Conservation (phyloP, 2,329 filamentous ascomycete genomes). For the Sordariomycetes sp. region DNA sequence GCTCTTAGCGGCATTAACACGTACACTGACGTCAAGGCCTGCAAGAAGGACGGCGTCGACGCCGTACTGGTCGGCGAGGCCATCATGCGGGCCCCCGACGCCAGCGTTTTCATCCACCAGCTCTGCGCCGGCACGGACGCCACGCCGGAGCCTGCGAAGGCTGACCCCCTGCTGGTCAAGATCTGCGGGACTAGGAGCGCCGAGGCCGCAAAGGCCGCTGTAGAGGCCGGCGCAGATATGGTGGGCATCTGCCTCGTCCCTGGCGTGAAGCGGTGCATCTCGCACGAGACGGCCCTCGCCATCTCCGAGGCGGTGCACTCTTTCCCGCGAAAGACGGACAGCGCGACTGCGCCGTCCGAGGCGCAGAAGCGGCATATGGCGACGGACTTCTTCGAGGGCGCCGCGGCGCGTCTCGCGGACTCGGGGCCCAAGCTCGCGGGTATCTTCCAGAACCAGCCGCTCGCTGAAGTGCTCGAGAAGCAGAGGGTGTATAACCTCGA, state of each 20-base stretch:
- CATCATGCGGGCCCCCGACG: constrained; percentile 82
- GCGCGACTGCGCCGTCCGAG: constrained; percentile 10
- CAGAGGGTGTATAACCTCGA: constrained; percentile 69
- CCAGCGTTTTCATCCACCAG: constrained; percentile 68
- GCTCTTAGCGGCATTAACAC: constrained; percentile 90
- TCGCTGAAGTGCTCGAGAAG: constrained; percentile 69
- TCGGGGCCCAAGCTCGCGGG: constrained; percentile 69
- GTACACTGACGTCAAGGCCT: constrained; percentile 75
- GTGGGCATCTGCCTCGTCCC: constrained; percentile 87
- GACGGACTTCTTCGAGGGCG: constrained; percentile 59
- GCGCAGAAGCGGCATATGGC: constrained; percentile 18
- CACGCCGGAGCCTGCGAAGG: constrained; percentile 17
- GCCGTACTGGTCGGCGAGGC: constrained; percentile 92
- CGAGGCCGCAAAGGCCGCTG: constrained; percentile 67
- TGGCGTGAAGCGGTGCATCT: constrained; percentile 66
- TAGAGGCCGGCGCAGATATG: constrained; percentile 79
- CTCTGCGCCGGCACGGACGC: constrained; percentile 52
- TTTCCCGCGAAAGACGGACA: constrained; percentile 1
- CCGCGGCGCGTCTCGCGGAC: constrained; percentile 31
- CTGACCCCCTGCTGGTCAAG: constrained; percentile 60
- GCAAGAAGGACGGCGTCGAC: constrained; percentile 79
- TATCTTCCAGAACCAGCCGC: constrained; percentile 84
- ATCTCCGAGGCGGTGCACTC: constrained; percentile 70
- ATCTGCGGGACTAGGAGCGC: constrained; percentile 84
- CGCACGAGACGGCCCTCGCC: constrained; percentile 61